phyloP scores from a whole-genome alignment of 2,329 filamentous ascomycete genomes.

The Fusarium sp. region DNA sequence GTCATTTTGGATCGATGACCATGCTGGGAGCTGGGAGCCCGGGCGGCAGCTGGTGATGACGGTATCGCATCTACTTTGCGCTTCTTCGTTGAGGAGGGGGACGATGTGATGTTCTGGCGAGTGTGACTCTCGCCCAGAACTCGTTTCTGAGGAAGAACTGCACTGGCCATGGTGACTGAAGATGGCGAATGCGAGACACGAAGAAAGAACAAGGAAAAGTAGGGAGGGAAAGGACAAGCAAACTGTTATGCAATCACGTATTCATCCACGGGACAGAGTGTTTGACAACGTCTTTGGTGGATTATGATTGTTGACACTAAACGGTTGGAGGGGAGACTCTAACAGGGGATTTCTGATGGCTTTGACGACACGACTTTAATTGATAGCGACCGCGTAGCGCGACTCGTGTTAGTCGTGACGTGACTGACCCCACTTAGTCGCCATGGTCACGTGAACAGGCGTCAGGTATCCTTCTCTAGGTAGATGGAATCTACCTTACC shows the following conservation, averaged over 20 bases:
- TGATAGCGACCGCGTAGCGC: conserved; percentile 45
- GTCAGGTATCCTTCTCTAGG: neutral
- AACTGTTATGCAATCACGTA: neutral
- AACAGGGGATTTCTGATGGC: conserved; percentile 22
- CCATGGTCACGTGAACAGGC: conserved; percentile 44
- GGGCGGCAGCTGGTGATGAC: conserved; percentile 62
- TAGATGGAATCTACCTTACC: neutral
- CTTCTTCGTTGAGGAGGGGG: conserved; percentile 75
- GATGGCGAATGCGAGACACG: conserved; percentile 17
- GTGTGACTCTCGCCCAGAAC: conserved; percentile 74
- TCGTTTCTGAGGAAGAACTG: conserved; percentile 74
- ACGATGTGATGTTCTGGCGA: conserved; percentile 68
- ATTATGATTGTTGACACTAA: conserved; percentile 34
- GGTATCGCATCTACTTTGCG: conserved; percentile 76
- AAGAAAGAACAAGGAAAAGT: conserved; percentile 1
- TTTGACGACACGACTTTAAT: conserved; percentile 45
- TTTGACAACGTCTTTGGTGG: conserved; percentile 1
- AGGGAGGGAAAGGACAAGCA: neutral
- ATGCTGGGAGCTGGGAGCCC: conserved; percentile 71
- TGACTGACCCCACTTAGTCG: conserved; percentile 45
- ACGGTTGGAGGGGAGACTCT: conserved; percentile 19
- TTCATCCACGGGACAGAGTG: conserved; percentile 24
- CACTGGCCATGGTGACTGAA: conserved; percentile 56
- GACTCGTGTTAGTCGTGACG: conserved; percentile 48
- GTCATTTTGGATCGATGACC: conserved; percentile 67